A percentile compares a stretch with the other conserved stretches of the same genome.
phyloP scores from a whole-genome alignment of 495 filamentous ascomycete species.

The Podospora pseudoanserina region DNA sequence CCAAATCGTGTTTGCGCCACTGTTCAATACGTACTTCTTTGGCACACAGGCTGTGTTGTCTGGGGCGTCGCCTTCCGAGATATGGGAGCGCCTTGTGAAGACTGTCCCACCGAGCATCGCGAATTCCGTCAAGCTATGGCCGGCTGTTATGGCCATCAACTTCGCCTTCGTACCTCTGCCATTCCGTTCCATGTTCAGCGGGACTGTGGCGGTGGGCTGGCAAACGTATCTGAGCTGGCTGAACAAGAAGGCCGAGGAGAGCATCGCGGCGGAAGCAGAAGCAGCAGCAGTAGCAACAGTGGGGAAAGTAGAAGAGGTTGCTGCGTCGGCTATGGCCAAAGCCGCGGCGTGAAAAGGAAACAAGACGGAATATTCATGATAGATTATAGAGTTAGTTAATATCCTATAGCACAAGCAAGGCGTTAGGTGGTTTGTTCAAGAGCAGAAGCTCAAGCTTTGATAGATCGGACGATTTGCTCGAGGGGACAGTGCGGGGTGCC shows the following conservation, averaged over 20 bases:
- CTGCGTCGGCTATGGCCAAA: neutral
- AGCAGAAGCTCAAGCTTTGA: neutral
- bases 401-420: neutral
- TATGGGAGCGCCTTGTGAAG: slow-evolving; percentile 63
- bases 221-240: slow-evolving; percentile 84
- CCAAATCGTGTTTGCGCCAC: slow-evolving; percentile 75
- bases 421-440: neutral
- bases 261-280: slow-evolving; percentile 2
- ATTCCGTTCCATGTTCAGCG: slow-evolving; percentile 75
- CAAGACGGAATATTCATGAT: neutral
- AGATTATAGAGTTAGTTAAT: neutral
- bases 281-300: neutral
- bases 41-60: slow-evolving; percentile 67
- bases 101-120: slow-evolving; percentile 73
- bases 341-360: slow-evolving; percentile 15
- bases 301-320: slow-evolving; percentile 1
- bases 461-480: neutral
- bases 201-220: slow-evolving; percentile 78
- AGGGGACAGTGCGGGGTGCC: neutral
- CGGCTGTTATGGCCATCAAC: slow-evolving; percentile 79
- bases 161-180: slow-evolving; percentile 78
- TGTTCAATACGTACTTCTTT: slow-evolving; percentile 93
- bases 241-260: slow-evolving; percentile 65
- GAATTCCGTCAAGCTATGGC: slow-evolving; percentile 89
- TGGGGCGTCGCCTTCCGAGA: slow-evolving; percentile 56